Evolutionary conservation across 768 basidiomycete species (phyloP).

Genomic region (Ramaria sp.): DNA sequence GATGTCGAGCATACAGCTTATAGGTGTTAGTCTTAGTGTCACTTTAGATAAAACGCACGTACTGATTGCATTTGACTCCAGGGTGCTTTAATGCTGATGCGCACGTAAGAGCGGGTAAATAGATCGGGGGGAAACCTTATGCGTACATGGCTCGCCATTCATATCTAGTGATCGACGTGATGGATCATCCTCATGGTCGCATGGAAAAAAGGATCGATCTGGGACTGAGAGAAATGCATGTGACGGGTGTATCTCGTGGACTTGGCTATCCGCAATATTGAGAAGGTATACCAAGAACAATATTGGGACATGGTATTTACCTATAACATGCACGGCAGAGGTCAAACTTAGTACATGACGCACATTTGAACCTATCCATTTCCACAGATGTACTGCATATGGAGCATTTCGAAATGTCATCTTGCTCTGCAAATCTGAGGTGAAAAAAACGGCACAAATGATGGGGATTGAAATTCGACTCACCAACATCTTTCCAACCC

Average conservation of each 20-base stretch:
- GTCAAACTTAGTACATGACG: conserved; percentile 67
- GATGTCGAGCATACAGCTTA: conserved; percentile 80
- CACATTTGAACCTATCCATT: conserved; percentile 73
- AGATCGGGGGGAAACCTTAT: not conserved
- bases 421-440: conserved; percentile 44
- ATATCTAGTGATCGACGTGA: conserved; percentile 19
- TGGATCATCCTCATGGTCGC: conserved; percentile 27
- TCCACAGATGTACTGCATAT: conserved; percentile 61
- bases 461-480: conserved; percentile 19
- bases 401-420: conserved; percentile 68
- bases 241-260: conserved; percentile 83
- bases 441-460: not conserved
- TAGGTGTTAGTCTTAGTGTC: not conserved
- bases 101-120: not conserved
- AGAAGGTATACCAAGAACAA: not conserved
- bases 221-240: conserved; percentile 79
- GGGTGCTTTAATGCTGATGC: conserved; percentile 60
- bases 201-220: conserved; percentile 38
- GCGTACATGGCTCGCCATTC: conserved; percentile 53
- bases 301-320: conserved; percentile 26
- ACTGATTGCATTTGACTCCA: conserved; percentile 84
- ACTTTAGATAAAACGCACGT: conserved; percentile 21
- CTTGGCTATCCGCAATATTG: conserved; percentile 42
- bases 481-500: conserved; percentile 88
- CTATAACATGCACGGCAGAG: conserved; percentile 79